These are phyloP conservation scores for Cyberlindnera mrakii DNA, from an alignment of 805 yeast genomes.

Conservation along the genomic window DNA sequence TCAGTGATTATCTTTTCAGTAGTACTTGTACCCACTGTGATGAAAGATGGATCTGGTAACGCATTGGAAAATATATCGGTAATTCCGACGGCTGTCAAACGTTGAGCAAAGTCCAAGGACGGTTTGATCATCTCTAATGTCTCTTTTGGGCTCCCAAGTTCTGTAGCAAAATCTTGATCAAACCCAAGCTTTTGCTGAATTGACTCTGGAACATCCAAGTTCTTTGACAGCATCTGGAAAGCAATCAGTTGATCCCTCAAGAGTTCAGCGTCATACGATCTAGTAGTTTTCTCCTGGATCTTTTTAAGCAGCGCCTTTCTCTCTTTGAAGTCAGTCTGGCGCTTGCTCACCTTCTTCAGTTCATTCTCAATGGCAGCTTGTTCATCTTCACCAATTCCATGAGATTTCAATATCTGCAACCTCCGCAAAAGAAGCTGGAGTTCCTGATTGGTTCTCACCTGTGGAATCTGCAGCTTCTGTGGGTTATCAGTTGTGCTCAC, in stretches of 20 bases:
- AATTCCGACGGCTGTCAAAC: conserved; percentile 26
- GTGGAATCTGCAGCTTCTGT: neutral
- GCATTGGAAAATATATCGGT: conserved; percentile 22
- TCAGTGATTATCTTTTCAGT: conserved; percentile 48
- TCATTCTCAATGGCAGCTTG: conserved; percentile 38
- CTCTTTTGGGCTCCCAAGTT: neutral
- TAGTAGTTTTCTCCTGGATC: conserved; percentile 8
- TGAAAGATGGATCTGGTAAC: conserved; percentile 29
- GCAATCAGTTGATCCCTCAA: conserved; percentile 56
- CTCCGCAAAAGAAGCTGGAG: conserved; percentile 15
- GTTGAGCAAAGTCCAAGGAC: conserved; percentile 25
- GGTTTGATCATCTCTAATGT: conserved; percentile 21
- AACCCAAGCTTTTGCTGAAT: conserved; percentile 36
- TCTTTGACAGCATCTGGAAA: conserved; percentile 58
- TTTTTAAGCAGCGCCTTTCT: conserved; percentile 22
- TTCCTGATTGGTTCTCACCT: conserved; percentile 3
- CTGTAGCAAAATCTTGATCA: neutral
- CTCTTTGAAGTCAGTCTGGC: conserved; percentile 31
- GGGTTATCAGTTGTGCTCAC: too few relatives aligned
- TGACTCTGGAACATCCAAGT: conserved; percentile 54
- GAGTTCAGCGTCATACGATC: conserved; percentile 37
- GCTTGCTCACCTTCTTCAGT: conserved; percentile 33
- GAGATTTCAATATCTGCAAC: conserved; percentile 13
- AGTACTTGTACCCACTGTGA: conserved; percentile 33
- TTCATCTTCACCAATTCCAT: conserved; percentile 24